phyloP scores from a whole-genome alignment of 208 protist species.

The Vickermania ingenoplastis region DNA sequence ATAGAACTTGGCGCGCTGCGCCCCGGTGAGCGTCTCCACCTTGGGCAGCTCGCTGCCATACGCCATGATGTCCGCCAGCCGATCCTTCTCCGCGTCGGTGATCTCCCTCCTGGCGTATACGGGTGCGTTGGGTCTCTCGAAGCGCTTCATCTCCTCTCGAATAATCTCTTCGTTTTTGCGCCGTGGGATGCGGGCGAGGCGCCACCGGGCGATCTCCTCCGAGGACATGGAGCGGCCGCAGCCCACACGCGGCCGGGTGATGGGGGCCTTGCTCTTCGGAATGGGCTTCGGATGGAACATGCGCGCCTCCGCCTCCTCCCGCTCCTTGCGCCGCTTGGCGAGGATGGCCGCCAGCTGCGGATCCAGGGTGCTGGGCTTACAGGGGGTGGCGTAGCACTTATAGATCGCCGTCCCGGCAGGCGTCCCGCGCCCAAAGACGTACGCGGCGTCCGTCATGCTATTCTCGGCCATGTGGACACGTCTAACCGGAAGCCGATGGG shows the following conservation, averaged over 20 bases:
- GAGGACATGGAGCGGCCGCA: slow-evolving; percentile 19
- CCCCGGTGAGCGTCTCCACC: slow-evolving; percentile 50
- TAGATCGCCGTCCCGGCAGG: slow-evolving; percentile 83
- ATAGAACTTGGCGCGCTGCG: slow-evolving; percentile 37
- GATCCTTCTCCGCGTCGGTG: slow-evolving; percentile 74
- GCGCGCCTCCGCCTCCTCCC: slow-evolving; percentile 50
- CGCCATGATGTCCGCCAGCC: slow-evolving; percentile 68
- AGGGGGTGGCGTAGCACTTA: slow-evolving; percentile 62
- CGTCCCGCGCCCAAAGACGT: slow-evolving; percentile 80
- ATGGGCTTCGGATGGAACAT: slow-evolving; percentile 60
- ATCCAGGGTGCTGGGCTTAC: slow-evolving; percentile 74
- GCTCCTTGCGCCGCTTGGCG: slow-evolving; percentile 38
- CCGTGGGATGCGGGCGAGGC: slow-evolving; percentile 58
- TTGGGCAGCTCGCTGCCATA: slow-evolving; percentile 60
- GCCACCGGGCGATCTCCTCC: slow-evolving; percentile 52
- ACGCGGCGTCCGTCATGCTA: slow-evolving; percentile 34
- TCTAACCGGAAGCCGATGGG: background rate
- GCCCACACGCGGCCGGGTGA: slow-evolving; percentile 57
- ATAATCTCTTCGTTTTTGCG: slow-evolving; percentile 45
- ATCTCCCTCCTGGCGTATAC: slow-evolving; percentile 33
- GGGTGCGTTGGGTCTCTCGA: slow-evolving; percentile 12
- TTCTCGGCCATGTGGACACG: background rate
- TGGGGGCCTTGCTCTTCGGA: slow-evolving; percentile 68
- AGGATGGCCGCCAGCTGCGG: slow-evolving; percentile 54
- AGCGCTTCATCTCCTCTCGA: slow-evolving; percentile 26